Evolutionary conservation across 805 yeast species (phyloP).

Genomic region (Yarrowia keelungensis): DNA sequence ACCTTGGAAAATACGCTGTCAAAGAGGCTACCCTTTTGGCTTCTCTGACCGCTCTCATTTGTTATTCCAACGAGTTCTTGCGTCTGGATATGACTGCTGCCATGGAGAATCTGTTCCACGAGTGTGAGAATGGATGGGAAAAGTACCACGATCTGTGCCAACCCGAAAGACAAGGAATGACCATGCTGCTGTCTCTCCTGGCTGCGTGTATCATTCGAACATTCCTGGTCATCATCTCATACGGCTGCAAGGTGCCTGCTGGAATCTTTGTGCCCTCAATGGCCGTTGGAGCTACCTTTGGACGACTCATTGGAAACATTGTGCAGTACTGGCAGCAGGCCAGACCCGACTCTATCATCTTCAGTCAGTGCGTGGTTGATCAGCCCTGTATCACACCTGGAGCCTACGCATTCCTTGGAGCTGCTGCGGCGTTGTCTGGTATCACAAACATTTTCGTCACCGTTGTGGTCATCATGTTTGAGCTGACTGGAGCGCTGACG

Average conservation of each 20-base stretch:
- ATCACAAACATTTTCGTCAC: constrained; percentile 91
- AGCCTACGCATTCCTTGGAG: constrained; percentile 93
- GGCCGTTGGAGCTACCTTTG: constrained; percentile 96
- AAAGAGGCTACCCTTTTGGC: constrained; percentile 76
- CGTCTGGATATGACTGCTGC: constrained; percentile 92
- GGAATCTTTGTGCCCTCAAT: constrained; percentile 96
- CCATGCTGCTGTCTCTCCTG: constrained; percentile 60
- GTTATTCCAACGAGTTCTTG: constrained; percentile 84
- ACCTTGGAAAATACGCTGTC: constrained; percentile 62
- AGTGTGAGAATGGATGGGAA: constrained; percentile 65
- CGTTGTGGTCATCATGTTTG: constrained; percentile 93
- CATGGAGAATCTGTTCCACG: constrained; percentile 88
- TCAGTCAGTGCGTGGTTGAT: constrained; percentile 54
- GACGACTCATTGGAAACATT: constrained; percentile 81
- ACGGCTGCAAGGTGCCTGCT: constrained; percentile 85
- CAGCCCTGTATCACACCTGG: constrained; percentile 83
- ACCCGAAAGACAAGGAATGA: constrained; percentile 42
- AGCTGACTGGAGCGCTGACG: constrained; percentile 91
- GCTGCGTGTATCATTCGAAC: constrained; percentile 78
- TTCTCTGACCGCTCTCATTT: constrained; percentile 70
- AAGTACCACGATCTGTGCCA: constrained; percentile 50
- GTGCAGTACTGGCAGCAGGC: constrained; percentile 60
- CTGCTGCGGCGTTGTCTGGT: constrained; percentile 94
- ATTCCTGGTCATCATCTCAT: constrained; percentile 77
- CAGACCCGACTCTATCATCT: constrained; percentile 51